Evolutionary conservation across 306 rosid genomes (phyloP).

Genomic region (Castanopsis chinensis): DNA sequence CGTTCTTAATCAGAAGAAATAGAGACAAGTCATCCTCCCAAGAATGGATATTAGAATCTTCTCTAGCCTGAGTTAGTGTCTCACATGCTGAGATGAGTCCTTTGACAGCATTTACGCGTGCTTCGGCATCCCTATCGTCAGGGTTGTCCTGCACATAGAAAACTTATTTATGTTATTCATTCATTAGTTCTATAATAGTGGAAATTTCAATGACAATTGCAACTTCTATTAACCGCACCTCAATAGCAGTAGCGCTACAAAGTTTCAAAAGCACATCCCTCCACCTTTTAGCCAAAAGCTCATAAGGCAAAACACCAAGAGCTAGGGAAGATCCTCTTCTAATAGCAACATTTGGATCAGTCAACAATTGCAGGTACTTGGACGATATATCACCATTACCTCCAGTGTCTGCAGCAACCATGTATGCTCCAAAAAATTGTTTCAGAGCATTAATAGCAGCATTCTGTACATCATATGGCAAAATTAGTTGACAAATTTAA

Average conservation of each 20-base stretch:
- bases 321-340: conserved; percentile 97
- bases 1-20: conserved; percentile 61
- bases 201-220: conserved; percentile 15
- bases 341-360: conserved; percentile 79
- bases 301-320: conserved; percentile 70
- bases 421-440: conserved; percentile 65
- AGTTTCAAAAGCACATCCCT: conserved; percentile 77
- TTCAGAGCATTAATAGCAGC: conserved; percentile 78
- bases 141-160: conserved; percentile 66
- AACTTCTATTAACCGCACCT: conserved; percentile 47
- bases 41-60: conserved; percentile 30
- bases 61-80: conserved; percentile 49
- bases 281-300: conserved; percentile 69
- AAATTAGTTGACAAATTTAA: conserved; percentile 14
- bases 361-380: conserved; percentile 72
- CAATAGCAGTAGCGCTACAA: conserved; percentile 66
- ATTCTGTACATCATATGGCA: conserved; percentile 47
- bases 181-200: conserved; percentile 13
- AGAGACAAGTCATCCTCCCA: conserved; percentile 48
- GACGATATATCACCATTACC: conserved; percentile 46
- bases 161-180: conserved; percentile 11
- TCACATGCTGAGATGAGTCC: conserved; percentile 89
- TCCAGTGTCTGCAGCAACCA: conserved; percentile 44
- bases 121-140: conserved; percentile 88
- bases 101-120: conserved; percentile 90